These are phyloP conservation scores for Blastobotrys raffinosifermentans DNA, from an alignment of 1,139 yeast genomes.

Conservation along the genomic window DNA sequence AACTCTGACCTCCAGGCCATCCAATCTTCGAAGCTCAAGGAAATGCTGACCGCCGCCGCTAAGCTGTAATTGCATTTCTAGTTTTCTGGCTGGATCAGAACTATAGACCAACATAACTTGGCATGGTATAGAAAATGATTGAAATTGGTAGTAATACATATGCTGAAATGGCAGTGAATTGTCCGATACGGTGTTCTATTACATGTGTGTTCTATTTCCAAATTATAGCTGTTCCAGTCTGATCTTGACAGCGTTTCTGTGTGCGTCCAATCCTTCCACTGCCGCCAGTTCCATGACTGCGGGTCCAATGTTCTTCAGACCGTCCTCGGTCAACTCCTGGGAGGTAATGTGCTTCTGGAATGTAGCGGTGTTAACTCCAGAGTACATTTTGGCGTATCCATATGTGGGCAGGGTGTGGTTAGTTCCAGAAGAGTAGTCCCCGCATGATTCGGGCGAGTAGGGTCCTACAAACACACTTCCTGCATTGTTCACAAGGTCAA, in stretches of 20 bases:
- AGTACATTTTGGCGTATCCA: slow-evolving; percentile 95
- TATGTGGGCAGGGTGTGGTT: slow-evolving; percentile 97
- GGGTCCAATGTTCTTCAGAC: slow-evolving; percentile 78
- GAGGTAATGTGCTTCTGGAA: slow-evolving; percentile 94
- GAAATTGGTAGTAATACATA: no score
- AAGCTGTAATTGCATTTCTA: no score
- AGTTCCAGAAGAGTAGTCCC: slow-evolving; percentile 96
- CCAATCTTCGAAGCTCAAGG: slow-evolving; percentile 41
- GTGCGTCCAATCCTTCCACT: slow-evolving; percentile 95
- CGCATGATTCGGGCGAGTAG: slow-evolving; percentile 95
- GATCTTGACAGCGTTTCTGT: slow-evolving; percentile 90
- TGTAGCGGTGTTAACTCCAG: slow-evolving; percentile 94
- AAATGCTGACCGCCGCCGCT: slow-evolving; percentile 26
- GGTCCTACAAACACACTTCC: slow-evolving; percentile 97
- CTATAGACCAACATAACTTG: no score
- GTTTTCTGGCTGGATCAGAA: no score
- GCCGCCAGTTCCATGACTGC: slow-evolving; percentile 97
- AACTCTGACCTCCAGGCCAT: slow-evolving; percentile 68
- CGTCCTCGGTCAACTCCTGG: slow-evolving; percentile 81
- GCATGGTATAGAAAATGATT: no score
- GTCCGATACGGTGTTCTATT: no score
- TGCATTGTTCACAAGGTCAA: slow-evolving; percentile 77
- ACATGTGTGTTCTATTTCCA: no score
- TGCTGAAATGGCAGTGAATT: no score
- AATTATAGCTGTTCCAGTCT: slow-evolving; percentile 61